These are phyloP conservation scores for Tylopilus orsonianus DNA, from an alignment of 1,284 basidiomycete genomes.

Conservation along the genomic window DNA sequence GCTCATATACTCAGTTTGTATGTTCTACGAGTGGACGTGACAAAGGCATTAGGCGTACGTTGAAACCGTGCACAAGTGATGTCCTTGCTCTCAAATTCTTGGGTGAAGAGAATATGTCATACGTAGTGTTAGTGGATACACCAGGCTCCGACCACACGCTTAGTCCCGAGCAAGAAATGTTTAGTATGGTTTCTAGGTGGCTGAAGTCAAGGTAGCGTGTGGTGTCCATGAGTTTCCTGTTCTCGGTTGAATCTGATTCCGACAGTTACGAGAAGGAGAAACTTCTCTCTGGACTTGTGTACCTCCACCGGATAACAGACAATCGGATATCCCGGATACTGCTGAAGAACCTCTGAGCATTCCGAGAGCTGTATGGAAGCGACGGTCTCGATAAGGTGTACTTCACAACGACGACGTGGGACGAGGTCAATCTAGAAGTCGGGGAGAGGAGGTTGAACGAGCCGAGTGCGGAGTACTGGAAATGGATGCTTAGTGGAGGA, in stretches of 20 bases:
- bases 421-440: not conserved
- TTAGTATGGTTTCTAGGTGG: slow-evolving; percentile 27
- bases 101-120: not conserved
- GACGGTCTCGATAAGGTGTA: not conserved
- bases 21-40: slow-evolving; percentile 14
- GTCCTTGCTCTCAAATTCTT: slow-evolving; percentile 13
- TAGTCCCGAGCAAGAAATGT: slow-evolving; percentile 24
- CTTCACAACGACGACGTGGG: slow-evolving; percentile 3
- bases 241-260: not conserved
- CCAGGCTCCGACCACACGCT: too few species aligned
- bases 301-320: slow-evolving; percentile 49
- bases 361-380: slow-evolving; percentile 44
- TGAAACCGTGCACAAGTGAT: slow-evolving; percentile 17
- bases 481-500: not conserved
- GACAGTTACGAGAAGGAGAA: slow-evolving; percentile 34
- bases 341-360: slow-evolving; percentile 41
- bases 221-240: too few species aligned
- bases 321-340: slow-evolving; percentile 43
- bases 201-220: slow-evolving; percentile 18
- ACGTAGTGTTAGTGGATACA: slow-evolving; percentile 23
- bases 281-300: slow-evolving; percentile 43
- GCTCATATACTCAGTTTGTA: slow-evolving; percentile 29
- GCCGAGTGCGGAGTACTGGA: slow-evolving; percentile 4
- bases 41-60: slow-evolving; percentile 12
- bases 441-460: slow-evolving; percentile 4